A percentile compares a stretch with the other conserved stretches of the same genome.
These are phyloP conservation scores for Geosiphon pyriformis DNA, from an alignment of 192 early-diverging fungal genomes.

Conservation along the genomic window DNA sequence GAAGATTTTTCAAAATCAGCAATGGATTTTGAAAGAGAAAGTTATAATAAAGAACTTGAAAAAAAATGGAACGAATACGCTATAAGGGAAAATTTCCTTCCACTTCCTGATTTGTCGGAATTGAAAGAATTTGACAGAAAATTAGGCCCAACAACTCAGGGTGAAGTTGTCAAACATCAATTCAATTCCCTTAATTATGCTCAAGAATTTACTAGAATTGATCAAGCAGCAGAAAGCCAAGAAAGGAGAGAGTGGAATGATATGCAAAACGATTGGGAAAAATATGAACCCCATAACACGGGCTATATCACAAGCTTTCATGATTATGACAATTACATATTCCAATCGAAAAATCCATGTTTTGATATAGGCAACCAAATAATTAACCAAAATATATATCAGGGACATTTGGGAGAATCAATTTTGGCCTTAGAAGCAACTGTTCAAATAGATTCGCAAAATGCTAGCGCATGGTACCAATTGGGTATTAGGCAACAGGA, in stretches of 20 bases:
- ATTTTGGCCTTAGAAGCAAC: constrained; percentile 90
- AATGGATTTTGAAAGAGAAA: not conserved
- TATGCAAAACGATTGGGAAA: constrained; percentile 68
- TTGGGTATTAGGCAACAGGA: constrained; percentile 92
- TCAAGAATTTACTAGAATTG: not conserved
- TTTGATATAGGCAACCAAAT: constrained; percentile 45
- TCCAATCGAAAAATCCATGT: constrained; percentile 73
- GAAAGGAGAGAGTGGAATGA: constrained; percentile 64
- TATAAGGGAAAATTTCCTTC: not conserved
- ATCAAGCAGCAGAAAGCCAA: not conserved
- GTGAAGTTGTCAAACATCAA: not conserved
- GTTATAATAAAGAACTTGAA: not conserved
- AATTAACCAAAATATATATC: constrained; percentile 42
- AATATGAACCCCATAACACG: constrained; percentile 31
- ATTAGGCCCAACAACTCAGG: not conserved
- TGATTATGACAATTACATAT: constrained; percentile 66
- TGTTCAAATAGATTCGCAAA: constrained; percentile 69
- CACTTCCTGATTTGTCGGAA: not conserved
- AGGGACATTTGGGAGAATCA: constrained; percentile 72
- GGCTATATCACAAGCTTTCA: constrained; percentile 49
- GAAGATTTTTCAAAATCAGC: not conserved
- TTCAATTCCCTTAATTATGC: not conserved
- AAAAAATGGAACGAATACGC: not conserved
- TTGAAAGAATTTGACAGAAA: not conserved
- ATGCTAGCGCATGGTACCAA: constrained; percentile 79